Conservation (phyloP, 495 filamentous ascomycete genomes). For the Letharia columbiana region DNA sequence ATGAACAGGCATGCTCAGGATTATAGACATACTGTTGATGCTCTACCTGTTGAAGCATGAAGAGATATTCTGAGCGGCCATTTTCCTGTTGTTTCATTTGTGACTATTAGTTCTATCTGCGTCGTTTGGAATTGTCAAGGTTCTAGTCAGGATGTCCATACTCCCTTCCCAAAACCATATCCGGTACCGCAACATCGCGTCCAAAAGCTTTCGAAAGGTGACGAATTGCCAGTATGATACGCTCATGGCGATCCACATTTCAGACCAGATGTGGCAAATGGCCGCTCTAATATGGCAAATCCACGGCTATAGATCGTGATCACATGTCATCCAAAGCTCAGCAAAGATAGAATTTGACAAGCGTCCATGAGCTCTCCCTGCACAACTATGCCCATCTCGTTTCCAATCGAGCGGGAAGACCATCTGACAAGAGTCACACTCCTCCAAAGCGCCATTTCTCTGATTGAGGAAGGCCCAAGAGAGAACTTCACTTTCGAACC, state of each 20-base stretch:
- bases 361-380: neutral
- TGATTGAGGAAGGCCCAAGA: too few species aligned
- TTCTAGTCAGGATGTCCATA: neutral
- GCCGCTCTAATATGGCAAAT: neutral
- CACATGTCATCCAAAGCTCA: neutral
- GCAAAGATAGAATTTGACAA: neutral
- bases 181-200: neutral
- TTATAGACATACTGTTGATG: neutral
- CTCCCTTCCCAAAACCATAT: neutral
- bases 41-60: neutral
- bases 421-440: neutral
- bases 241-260: neutral
- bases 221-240: neutral
- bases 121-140: neutral
- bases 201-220: neutral
- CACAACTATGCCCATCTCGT: neutral
- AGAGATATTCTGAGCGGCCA: neutral
- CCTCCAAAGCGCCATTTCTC: neutral
- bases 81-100: neutral
- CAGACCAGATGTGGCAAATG: neutral
- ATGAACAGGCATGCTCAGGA: neutral
- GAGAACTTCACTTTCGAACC: neutral
- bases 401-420: neutral
- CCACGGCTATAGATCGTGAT: neutral
- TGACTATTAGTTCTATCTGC: neutral